phyloP scores from a whole-genome alignment of 208 protist species.

The Kentomonas sorsogonicus region DNA sequence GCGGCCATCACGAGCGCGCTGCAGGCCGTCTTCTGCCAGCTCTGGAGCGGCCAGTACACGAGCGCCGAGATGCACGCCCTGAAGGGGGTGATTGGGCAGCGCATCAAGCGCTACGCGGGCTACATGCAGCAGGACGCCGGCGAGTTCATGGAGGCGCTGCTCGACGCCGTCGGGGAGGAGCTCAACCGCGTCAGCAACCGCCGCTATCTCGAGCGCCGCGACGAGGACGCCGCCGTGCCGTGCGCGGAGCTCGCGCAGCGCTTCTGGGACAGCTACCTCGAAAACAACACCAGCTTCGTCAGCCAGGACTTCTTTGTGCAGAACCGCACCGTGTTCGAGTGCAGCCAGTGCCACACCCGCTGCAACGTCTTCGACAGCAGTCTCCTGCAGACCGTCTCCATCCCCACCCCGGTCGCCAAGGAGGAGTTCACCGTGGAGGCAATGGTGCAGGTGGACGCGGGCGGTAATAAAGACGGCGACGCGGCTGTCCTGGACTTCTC shows the following conservation, averaged over 20 bases:
- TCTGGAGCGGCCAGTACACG: not conserved
- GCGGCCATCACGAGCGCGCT: too few relatives aligned
- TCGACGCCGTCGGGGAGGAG: constrained; percentile 35
- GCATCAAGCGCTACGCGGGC: too few relatives aligned
- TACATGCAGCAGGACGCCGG: constrained; percentile 40
- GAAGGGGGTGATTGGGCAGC: too few relatives aligned
- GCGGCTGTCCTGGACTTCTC: not conserved
- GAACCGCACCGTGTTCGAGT: constrained; percentile 64
- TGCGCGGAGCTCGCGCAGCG: constrained; percentile 60
- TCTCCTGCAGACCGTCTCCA: constrained; percentile 50
- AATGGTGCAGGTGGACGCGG: constrained; percentile 19
- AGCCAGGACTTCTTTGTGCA: constrained; percentile 76
- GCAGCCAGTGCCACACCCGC: constrained; percentile 46
- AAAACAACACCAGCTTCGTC: constrained; percentile 72
- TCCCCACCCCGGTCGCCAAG: constrained; percentile 35
- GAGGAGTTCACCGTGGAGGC: constrained; percentile 28
- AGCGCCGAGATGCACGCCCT: not conserved
- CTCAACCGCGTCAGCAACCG: constrained; percentile 45
- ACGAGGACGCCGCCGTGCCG: constrained; percentile 62
- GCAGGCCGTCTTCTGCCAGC: not conserved
- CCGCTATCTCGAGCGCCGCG: constrained; percentile 76
- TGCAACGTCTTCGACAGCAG: constrained; percentile 80
- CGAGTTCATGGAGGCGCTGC: constrained; percentile 31
- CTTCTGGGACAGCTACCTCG: constrained; percentile 87
- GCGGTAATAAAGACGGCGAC: not conserved